phyloP scores from a whole-genome alignment of 2,329 filamentous ascomycete genomes.

The Scolecobasidium constrictum region DNA sequence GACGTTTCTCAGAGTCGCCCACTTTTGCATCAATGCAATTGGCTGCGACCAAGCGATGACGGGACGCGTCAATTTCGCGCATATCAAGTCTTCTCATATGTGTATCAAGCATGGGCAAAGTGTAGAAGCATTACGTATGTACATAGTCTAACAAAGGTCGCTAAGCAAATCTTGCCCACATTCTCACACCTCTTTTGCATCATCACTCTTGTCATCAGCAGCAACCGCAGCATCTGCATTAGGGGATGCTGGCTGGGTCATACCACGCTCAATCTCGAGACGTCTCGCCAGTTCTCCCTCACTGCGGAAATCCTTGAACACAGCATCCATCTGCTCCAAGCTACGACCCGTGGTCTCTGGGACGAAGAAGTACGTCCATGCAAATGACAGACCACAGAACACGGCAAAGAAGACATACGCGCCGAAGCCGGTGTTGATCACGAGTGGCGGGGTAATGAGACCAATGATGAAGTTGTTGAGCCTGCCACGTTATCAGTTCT shows the following conservation, averaged over 20 bases:
- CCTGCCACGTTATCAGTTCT: too few species aligned
- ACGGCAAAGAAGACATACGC: conserved; percentile 27
- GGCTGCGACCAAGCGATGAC: too few species aligned
- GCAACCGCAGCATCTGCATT: background rate
- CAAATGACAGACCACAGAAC: conserved; percentile 22
- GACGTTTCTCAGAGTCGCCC: too few species aligned
- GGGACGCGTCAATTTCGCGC: too few species aligned
- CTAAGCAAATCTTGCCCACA: too few species aligned
- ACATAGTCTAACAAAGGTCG: too few species aligned
- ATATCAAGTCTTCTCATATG: too few species aligned
- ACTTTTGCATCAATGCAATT: too few species aligned
- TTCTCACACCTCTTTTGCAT: background rate
- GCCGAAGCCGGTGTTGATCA: conserved; percentile 43
- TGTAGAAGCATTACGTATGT: too few species aligned
- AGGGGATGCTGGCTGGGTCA: background rate
- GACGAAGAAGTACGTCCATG: conserved; percentile 24
- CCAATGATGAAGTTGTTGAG: conserved; percentile 55
- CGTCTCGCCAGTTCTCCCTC: conserved; percentile 5
- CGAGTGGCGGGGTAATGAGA: conserved; percentile 53
- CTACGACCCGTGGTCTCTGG: conserved; percentile 24
- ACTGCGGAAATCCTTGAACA: conserved; percentile 21
- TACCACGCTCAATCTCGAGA: background rate
- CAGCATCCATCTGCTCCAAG: conserved; percentile 26
- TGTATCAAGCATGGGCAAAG: too few species aligned
- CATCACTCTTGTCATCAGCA: background rate